These are phyloP conservation scores for Trichoderma asperelloides DNA, from an alignment of 495 filamentous ascomycete genomes.

Conservation along the genomic window DNA sequence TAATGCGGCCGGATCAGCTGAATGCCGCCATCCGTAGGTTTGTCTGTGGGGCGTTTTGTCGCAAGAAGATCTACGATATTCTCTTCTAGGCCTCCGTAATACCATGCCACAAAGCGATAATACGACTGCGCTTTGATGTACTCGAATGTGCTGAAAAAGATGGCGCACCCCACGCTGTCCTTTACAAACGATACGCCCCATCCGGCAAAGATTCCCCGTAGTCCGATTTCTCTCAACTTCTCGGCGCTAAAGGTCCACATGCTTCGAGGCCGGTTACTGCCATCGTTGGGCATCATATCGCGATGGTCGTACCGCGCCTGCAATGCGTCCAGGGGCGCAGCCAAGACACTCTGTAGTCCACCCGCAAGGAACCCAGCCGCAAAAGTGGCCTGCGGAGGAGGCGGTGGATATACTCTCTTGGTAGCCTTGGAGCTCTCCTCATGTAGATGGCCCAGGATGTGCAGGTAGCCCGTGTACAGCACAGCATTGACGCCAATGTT, in stretches of 20 bases:
- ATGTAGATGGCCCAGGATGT: slow-evolving; percentile 64
- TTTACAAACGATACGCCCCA: slow-evolving; percentile 71
- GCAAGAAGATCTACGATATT: slow-evolving; percentile 33
- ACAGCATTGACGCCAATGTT: slow-evolving; percentile 81
- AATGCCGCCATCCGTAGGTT: slow-evolving; percentile 8
- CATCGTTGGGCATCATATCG: slow-evolving; percentile 54
- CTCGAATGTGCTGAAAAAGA: slow-evolving; percentile 84
- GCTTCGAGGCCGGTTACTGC: slow-evolving; percentile 34
- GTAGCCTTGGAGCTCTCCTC: slow-evolving; percentile 57
- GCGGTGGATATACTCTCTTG: slow-evolving; percentile 69
- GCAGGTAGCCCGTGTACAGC: slow-evolving; percentile 81
- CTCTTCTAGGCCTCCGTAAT: slow-evolving; percentile 55
- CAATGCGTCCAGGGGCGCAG: slow-evolving; percentile 82
- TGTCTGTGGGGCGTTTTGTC: slow-evolving; percentile 25
- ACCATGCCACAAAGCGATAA: slow-evolving; percentile 68
- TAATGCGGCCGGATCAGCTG: slow-evolving; percentile 72
- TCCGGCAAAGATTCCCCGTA: slow-evolving; percentile 74
- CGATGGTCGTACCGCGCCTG: slow-evolving; percentile 67
- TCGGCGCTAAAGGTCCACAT: slow-evolving; percentile 74
- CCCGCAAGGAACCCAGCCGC: slow-evolving; percentile 71
- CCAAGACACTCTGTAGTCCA: slow-evolving; percentile 66
- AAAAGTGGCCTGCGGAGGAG: slow-evolving; percentile 56
- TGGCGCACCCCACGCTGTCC: slow-evolving; percentile 70
- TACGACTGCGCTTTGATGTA: slow-evolving; percentile 79
- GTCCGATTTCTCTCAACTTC: slow-evolving; percentile 70